phyloP scores from a whole-genome alignment of 129 eudicot species.

The Dittrichia graveolens region DNA sequence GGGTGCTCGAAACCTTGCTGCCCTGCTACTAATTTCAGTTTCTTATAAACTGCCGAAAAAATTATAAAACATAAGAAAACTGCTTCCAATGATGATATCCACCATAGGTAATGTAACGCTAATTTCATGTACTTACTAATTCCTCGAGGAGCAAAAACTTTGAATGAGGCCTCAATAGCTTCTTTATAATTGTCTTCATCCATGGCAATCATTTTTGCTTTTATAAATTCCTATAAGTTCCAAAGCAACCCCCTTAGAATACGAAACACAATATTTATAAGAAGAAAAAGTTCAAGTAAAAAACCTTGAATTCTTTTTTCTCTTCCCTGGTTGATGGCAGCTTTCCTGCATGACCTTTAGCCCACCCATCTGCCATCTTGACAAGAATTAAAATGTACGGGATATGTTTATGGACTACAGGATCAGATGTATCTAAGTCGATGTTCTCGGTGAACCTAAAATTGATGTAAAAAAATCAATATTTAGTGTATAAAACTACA shows the following conservation, averaged over 20 bases:
- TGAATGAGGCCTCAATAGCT: slow-evolving; percentile 91
- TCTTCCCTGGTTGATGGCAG: slow-evolving; percentile 87
- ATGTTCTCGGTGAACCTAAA: slow-evolving; percentile 70
- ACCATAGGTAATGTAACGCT: neutral
- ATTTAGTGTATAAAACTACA: neutral
- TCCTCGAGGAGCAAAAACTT: slow-evolving; percentile 90
- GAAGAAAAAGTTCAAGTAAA: slow-evolving; percentile 6
- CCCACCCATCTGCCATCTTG: slow-evolving; percentile 87
- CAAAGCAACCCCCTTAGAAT: slow-evolving; percentile 31
- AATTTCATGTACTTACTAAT: slow-evolving; percentile 60
- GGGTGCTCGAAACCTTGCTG: neutral
- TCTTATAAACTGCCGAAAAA: neutral
- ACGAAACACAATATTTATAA: neutral
- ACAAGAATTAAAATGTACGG: slow-evolving; percentile 90
- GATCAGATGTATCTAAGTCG: slow-evolving; percentile 65
- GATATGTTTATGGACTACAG: slow-evolving; percentile 83
- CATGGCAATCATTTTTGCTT: slow-evolving; percentile 52
- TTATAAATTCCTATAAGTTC: slow-evolving; percentile 60
- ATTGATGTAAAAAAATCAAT: neutral
- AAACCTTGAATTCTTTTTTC: slow-evolving; percentile 86
- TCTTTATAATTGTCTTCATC: slow-evolving; percentile 99
- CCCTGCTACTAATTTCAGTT: slow-evolving; percentile 2
- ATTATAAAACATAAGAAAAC: neutral
- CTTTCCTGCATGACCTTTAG: slow-evolving; percentile 72
- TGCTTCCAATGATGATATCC: slow-evolving; percentile 12